Base-by-base conservation (phyloP, 768 basidiomycete genomes). In the Boletus subcaerulescens region DNA sequence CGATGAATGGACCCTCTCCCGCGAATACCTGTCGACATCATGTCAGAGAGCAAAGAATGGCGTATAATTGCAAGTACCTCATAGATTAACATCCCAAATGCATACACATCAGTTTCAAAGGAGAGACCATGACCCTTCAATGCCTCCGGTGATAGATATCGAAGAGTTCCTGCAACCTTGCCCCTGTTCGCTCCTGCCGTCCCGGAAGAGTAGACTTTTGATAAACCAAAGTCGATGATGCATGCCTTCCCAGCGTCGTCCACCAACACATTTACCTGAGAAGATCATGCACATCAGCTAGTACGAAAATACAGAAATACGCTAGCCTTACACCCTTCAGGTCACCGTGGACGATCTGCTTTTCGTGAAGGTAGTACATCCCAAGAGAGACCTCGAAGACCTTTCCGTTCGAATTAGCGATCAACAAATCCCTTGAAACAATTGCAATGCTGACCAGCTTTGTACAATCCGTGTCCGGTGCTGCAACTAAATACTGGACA, bases 221-320 rank as follows among this genome's bases (percentile, higher is more conserved):
- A 65, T 12, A 74, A 58, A 22, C 73, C 73, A 51, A 74, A 74
- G 48, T 74, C 69, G 18, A 68, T 60, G 26, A 74, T 58, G 45
- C 67, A 57, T 7, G 69, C 72, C 18, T 70, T 62, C 15, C 59
- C 59, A 6, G 58, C 48, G 56, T 73, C 72, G 39, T 69, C 64
- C 22, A 74, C 61, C 7, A 74, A 56, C 9, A 74, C 63, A 41
- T 73, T 74, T 3, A 61, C 60, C 73, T 74, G 29, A 9, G 8
- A 10, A 10, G 38, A 39, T 10, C 11, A 7, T 3, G 22, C 1
- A 7, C 17, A 5, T 40, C 15, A 50, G 50, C 9, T 9, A n/a
- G n/a, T n/a, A 24, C 20, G 41, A 17, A 24, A 18, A 35, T 18
- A 43, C 26, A 9, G 11, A 0, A 22, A 29, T 29, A 8, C 8